phyloP scores from a whole-genome alignment of 306 rosid genomes.

The Prunus persica region DNA sequence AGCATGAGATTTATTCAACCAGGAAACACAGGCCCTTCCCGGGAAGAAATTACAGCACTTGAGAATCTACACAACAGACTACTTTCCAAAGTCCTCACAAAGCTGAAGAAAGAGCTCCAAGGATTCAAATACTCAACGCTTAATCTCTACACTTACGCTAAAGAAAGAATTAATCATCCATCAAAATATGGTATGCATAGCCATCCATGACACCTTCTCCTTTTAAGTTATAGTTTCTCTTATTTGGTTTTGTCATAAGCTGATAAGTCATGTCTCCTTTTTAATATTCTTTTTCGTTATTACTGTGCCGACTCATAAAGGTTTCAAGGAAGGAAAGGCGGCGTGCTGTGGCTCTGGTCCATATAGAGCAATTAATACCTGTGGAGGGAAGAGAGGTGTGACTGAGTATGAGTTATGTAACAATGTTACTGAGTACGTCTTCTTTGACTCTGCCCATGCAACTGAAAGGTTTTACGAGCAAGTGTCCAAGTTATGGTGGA shows the following conservation, averaged over 20 bases:
- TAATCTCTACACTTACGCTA: slow-evolving; percentile 15
- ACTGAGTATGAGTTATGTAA: slow-evolving; percentile 38
- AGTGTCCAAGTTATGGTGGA: slow-evolving; percentile 41
- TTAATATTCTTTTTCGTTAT: background rate
- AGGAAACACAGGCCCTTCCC: slow-evolving; percentile 26
- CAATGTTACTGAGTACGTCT: slow-evolving; percentile 31
- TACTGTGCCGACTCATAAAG: background rate
- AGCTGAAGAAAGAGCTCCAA: slow-evolving; percentile 25
- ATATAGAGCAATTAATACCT: slow-evolving; percentile 17
- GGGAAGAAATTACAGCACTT: slow-evolving; percentile 20
- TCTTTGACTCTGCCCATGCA: slow-evolving; percentile 49
- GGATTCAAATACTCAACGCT: slow-evolving; percentile 40
- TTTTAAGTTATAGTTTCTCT: no score
- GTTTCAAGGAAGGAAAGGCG: slow-evolving; percentile 31
- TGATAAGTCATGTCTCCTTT: no score
- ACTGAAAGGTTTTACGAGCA: slow-evolving; percentile 29
- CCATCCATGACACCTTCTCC: background rate
- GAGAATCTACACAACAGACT: slow-evolving; percentile 40
- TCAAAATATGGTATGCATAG: slow-evolving; percentile 39
- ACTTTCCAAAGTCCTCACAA: slow-evolving; percentile 18
- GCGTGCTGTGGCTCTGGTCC: slow-evolving; percentile 46
- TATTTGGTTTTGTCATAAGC: background rate
- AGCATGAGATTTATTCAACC: slow-evolving; percentile 11
- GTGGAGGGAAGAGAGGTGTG: slow-evolving; percentile 45
- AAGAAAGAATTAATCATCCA: slow-evolving; percentile 30